Percentiles rank a stretch among this genome's conserved stretches.
Evolutionary conservation across 495 filamentous ascomycete species (phyloP).

Genomic region (Penicillium canescens): DNA sequence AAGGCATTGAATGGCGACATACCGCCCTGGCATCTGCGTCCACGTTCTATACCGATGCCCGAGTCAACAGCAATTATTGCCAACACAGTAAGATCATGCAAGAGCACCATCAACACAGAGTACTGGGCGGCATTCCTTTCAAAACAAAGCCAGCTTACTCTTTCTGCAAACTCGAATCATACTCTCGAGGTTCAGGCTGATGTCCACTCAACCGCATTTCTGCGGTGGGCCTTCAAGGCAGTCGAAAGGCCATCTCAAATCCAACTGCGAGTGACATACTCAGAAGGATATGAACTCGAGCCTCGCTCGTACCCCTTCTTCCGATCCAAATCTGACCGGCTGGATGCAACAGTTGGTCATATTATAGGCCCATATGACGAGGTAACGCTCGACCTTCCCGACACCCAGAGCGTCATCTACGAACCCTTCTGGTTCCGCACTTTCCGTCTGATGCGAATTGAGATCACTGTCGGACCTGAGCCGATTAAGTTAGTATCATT

Average conservation of each 20-base stretch:
- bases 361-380: conserved; percentile 39
- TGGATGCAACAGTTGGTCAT: conserved; percentile 30
- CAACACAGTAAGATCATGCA: conserved; percentile 20
- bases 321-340: conserved; percentile 33
- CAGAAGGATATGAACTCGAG: conserved; percentile 41
- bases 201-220: conserved; percentile 38
- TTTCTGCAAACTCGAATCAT: conserved; percentile 24
- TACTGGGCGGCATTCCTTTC: conserved; percentile 25
- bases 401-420: conserved; percentile 13
- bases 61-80: conserved; percentile 20
- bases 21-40: conserved; percentile 32
- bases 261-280: conserved; percentile 34
- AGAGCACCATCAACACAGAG: conserved; percentile 13
- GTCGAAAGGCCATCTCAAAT: conserved; percentile 14
- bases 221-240: conserved; percentile 31
- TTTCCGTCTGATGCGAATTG: conserved; percentile 32
- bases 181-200: conserved; percentile 36
- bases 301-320: conserved; percentile 41
- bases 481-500: conserved; percentile 16
- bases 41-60: conserved; percentile 35
- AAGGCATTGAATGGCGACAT: conserved; percentile 38
- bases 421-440: conserved; percentile 45
- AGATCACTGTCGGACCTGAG: conserved; percentile 24
- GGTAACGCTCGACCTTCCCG: conserved; percentile 15
- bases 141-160: conserved; percentile 6